Conservation (phyloP, 345 rosid species). For the Acer campestre region DNA sequence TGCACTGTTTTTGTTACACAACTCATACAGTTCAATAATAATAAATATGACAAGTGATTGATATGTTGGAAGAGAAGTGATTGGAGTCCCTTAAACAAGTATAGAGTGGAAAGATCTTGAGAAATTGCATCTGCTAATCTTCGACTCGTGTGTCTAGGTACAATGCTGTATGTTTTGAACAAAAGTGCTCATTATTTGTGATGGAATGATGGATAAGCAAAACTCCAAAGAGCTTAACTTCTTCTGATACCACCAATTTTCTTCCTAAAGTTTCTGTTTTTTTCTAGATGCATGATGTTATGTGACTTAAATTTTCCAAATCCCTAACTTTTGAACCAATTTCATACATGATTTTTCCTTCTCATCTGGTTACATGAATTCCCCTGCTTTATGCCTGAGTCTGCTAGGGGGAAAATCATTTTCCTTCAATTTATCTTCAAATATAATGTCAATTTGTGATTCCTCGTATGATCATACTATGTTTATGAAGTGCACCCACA, state of each 20-base stretch:
- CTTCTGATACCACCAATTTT: background rate
- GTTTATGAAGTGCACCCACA: background rate
- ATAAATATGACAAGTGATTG: background rate
- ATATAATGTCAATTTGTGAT: background rate
- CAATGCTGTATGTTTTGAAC: background rate
- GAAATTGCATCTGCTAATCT: background rate
- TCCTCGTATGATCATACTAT: background rate
- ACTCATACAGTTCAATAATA: background rate
- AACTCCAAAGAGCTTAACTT: background rate
- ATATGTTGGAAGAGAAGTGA: background rate
- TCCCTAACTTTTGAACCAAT: background rate
- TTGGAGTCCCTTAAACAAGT: background rate
- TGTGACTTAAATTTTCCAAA: background rate
- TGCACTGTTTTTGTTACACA: background rate
- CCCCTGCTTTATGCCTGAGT: background rate
- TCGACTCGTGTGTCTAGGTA: background rate
- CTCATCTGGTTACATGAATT: background rate
- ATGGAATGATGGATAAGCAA: background rate
- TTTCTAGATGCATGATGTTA: background rate
- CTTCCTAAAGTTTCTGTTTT: background rate
- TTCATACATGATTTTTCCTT: background rate
- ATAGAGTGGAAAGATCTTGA: background rate
- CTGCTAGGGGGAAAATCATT: background rate
- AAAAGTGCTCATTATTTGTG: constrained; percentile 3
- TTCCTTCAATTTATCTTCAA: background rate